A percentile compares a stretch with the other conserved stretches of the same genome.
Conservation (phyloP, 371 early-diverging fungal species). For the Syncephalastrum monosporum region DNA sequence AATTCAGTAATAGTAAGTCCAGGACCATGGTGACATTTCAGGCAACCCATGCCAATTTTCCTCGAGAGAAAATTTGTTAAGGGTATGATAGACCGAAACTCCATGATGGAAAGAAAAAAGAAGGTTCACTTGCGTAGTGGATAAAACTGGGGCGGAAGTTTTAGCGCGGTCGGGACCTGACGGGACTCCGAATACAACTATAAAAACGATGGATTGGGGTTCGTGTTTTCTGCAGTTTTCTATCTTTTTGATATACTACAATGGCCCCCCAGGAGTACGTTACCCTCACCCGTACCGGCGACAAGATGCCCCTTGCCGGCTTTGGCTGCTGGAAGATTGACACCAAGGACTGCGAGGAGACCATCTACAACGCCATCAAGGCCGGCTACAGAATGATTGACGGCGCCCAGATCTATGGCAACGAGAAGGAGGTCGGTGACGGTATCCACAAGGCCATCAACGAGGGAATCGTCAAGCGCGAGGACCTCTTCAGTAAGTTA, state of each 20-base stretch:
- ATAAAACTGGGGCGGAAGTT: too few species aligned
- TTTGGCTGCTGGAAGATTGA: slow-evolving; percentile 46
- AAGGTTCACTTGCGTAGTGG: too few species aligned
- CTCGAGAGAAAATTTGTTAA: too few species aligned
- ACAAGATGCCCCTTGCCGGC: slow-evolving; percentile 49
- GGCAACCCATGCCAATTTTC: too few species aligned
- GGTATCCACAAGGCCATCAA: slow-evolving; percentile 53
- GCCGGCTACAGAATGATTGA: slow-evolving; percentile 48
- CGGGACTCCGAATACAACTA: too few species aligned
- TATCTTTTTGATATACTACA: neutral
- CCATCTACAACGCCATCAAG: slow-evolving; percentile 53
- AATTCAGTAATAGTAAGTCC: too few species aligned
- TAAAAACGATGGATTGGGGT: too few species aligned
- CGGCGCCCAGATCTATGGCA: slow-evolving; percentile 53
- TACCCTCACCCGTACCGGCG: slow-evolving; percentile 36
- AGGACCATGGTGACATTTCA: too few species aligned
- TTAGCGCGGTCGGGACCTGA: too few species aligned
- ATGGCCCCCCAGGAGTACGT: slow-evolving; percentile 16
- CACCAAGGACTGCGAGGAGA: slow-evolving; percentile 28
- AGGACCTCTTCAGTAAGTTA: slow-evolving; percentile 46
- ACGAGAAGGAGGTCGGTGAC: slow-evolving; percentile 70
- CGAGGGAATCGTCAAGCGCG: slow-evolving; percentile 62
- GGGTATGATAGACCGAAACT: too few species aligned
- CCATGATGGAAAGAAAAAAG: too few species aligned
- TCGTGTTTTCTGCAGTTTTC: too few species aligned